Percentiles rank a stretch among this genome's conserved stretches.
These are phyloP conservation scores for Clitoria ternatea DNA, from an alignment of 306 rosid species.

Conservation along the genomic window DNA sequence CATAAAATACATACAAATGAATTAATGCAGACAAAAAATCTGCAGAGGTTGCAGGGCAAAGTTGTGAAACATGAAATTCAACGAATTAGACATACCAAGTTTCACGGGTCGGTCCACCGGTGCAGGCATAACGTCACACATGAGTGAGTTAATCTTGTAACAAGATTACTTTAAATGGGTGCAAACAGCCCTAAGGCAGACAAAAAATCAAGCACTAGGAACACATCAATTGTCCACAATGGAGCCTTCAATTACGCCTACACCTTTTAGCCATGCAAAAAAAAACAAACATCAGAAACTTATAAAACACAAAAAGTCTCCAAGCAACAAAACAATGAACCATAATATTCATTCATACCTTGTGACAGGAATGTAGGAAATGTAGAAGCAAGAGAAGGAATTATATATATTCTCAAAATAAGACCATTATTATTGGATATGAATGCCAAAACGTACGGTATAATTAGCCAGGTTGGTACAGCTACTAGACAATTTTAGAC, in stretches of 20 bases:
- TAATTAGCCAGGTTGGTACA: slow-evolving; percentile 37
- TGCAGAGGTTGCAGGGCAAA: neutral
- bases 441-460: slow-evolving; percentile 19
- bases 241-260: slow-evolving; percentile 34
- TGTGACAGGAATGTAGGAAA: slow-evolving; percentile 35
- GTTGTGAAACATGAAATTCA: neutral
- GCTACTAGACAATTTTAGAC: slow-evolving; percentile 36
- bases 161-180: slow-evolving; percentile 23
- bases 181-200: slow-evolving; percentile 25
- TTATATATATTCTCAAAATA: slow-evolving; percentile 32
- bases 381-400: slow-evolving; percentile 25
- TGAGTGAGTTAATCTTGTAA: slow-evolving; percentile 39
- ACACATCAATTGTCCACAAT: slow-evolving; percentile 35
- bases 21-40: neutral
- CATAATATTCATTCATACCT: slow-evolving; percentile 30
- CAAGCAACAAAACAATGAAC: neutral
- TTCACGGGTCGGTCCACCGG: slow-evolving; percentile 40
- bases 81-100: slow-evolving; percentile 33
- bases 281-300: too few species aligned
- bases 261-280: slow-evolving; percentile 3
- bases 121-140: slow-evolving; percentile 57
- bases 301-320: slow-evolving; percentile 7
- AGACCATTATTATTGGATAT: neutral
- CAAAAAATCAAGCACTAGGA: slow-evolving; percentile 44
- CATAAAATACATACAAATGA: neutral